phyloP scores from a whole-genome alignment of 176 grass and related monocot species.

The Eragrostis curvula region DNA sequence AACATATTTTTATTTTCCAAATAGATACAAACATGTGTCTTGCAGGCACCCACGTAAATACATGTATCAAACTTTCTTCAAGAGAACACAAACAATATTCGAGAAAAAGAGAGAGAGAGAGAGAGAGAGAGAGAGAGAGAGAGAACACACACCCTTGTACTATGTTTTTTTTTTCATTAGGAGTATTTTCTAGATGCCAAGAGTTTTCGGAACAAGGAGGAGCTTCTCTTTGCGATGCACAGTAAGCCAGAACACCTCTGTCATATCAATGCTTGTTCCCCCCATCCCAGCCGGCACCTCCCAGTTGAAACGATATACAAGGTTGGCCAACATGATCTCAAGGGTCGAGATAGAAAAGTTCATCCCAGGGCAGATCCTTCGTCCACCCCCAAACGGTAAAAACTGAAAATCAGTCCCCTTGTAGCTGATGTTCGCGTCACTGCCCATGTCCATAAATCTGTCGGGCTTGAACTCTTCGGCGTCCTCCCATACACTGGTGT shows the following conservation, averaged over 20 bases:
- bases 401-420: constrained; percentile 41
- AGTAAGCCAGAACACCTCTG: constrained; percentile 28
- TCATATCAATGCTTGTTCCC: constrained; percentile 33
- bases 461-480: constrained; percentile 38
- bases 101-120: too few species aligned
- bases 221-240: constrained; percentile 29
- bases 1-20: too few species aligned
- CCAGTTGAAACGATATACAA: constrained; percentile 49
- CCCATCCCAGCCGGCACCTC: constrained; percentile 19
- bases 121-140: too few species aligned
- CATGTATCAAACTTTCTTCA: too few species aligned
- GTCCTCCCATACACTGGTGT: constrained; percentile 27
- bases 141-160: too few species aligned
- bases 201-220: constrained; percentile 20
- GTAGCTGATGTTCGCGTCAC: background rate
- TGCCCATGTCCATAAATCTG: constrained; percentile 21
- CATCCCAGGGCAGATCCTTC: constrained; percentile 45
- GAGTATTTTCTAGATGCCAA: too few species aligned
- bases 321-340: constrained; percentile 35
- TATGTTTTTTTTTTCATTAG: too few species aligned
- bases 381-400: constrained; percentile 43
- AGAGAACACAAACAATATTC: too few species aligned
- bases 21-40: too few species aligned
- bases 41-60: too few species aligned
- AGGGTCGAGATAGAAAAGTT: constrained; percentile 37